These are phyloP conservation scores for Ramaria rubella DNA, from an alignment of 768 basidiomycete species.

Conservation along the genomic window DNA sequence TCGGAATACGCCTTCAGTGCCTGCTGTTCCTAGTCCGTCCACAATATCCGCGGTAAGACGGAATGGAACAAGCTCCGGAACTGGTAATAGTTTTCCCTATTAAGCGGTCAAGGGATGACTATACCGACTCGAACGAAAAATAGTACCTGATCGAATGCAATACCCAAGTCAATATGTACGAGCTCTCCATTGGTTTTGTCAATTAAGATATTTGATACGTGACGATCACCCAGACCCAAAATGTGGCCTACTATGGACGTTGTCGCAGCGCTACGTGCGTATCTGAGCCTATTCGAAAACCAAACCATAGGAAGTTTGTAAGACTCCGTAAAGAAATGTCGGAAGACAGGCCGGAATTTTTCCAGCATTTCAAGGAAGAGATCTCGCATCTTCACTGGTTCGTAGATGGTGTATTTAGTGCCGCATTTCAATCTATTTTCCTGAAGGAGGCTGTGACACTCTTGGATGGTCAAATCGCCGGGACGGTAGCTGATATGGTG, in stretches of 20 bases:
- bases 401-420: neutral
- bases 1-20: conserved; percentile 91
- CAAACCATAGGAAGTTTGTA: conserved; percentile 85
- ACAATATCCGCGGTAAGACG: conserved; percentile 90
- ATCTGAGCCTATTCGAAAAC: conserved; percentile 87
- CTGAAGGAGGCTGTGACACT: conserved; percentile 26
- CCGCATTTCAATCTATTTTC: neutral
- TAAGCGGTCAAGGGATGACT: conserved; percentile 3
- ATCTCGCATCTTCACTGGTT: conserved; percentile 10
- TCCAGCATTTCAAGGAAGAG: conserved; percentile 35
- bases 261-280: conserved; percentile 87
- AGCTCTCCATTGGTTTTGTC: conserved; percentile 80
- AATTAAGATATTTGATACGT: conserved; percentile 86
- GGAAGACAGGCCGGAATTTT: conserved; percentile 76
- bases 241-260: conserved; percentile 92
- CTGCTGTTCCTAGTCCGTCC: conserved; percentile 87
- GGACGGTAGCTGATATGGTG: conserved; percentile 54
- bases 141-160: conserved; percentile 95
- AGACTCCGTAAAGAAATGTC: conserved; percentile 88
- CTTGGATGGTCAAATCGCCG: conserved; percentile 37
- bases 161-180: conserved; percentile 93
- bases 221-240: conserved; percentile 88
- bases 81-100: conserved; percentile 70
- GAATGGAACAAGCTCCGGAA: conserved; percentile 92
- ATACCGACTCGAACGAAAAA: too few relatives aligned